These are phyloP conservation scores for Amesomyces nigricolor DNA, from an alignment of 2,329 filamentous ascomycete genomes.

Conservation along the genomic window DNA sequence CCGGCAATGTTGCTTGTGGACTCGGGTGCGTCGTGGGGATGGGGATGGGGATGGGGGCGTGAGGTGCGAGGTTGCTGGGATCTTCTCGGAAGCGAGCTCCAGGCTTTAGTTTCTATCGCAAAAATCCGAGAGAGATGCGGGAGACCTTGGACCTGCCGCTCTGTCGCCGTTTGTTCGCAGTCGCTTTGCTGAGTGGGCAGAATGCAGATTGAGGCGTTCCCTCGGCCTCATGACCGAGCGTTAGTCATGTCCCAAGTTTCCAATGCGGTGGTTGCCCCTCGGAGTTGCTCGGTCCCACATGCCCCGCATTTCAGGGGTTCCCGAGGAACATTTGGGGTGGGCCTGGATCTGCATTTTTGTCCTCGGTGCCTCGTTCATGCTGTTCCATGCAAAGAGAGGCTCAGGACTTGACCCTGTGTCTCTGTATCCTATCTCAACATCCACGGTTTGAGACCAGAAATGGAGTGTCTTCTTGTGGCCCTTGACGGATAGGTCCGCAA, in stretches of 20 bases:
- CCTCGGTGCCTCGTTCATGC: too few relatives aligned
- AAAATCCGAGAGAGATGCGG: too few relatives aligned
- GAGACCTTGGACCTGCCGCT: background rate
- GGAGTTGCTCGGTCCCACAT: constrained; percentile 4
- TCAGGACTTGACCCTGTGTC: too few relatives aligned
- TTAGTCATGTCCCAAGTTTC: constrained; percentile 17
- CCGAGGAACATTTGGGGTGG: constrained; percentile 1
- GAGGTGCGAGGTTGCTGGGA: too few relatives aligned
- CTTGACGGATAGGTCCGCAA: too few relatives aligned
- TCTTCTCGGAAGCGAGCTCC: too few relatives aligned
- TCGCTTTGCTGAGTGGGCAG: background rate
- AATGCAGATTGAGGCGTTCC: background rate
- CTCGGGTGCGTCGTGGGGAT: constrained; percentile 5
- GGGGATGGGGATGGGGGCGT: background rate
- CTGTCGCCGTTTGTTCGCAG: background rate
- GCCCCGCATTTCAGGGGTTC: constrained; percentile 10
- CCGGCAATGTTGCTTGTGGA: background rate
- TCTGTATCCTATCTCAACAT: too few relatives aligned
- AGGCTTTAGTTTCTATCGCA: background rate
- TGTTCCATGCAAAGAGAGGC: too few relatives aligned
- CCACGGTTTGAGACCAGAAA: too few relatives aligned
- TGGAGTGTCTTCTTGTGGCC: too few relatives aligned
- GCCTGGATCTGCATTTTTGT: constrained; percentile 1
- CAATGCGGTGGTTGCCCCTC: background rate
- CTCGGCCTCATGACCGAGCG: constrained; percentile 5